Percentiles rank a stretch among this genome's conserved stretches.
phyloP scores from a whole-genome alignment of 495 filamentous ascomycete genomes.

The Recurvomyces mirabilis region DNA sequence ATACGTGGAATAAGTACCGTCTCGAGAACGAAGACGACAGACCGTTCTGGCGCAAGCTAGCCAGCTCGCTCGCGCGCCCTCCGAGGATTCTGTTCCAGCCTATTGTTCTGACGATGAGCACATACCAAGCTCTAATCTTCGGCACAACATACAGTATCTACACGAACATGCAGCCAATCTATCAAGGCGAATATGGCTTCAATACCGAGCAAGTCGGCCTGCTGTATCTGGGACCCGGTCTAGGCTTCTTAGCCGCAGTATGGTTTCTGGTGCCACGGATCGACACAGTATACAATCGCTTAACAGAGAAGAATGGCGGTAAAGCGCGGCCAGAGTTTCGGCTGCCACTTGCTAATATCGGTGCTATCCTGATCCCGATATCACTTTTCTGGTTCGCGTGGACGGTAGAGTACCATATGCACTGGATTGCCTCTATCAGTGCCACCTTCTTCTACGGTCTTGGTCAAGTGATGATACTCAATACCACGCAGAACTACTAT shows the following conservation, averaged over 20 bases:
- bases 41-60: slow-evolving; percentile 13
- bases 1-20: slow-evolving; percentile 5
- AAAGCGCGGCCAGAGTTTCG: slow-evolving; percentile 31
- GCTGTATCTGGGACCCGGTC: slow-evolving; percentile 23
- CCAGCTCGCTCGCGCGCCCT: slow-evolving; percentile 13
- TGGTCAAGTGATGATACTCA: slow-evolving; percentile 47
- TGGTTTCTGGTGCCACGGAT: slow-evolving; percentile 35
- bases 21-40: slow-evolving; percentile 21
- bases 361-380: slow-evolving; percentile 19
- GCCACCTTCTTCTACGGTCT: slow-evolving; percentile 36
- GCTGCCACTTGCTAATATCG: slow-evolving; percentile 22
- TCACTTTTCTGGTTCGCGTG: slow-evolving; percentile 25
- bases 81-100: slow-evolving; percentile 23
- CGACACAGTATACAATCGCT: slow-evolving; percentile 31
- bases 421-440: slow-evolving; percentile 23
- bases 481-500: slow-evolving; percentile 32
- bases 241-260: slow-evolving; percentile 29
- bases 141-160: slow-evolving; percentile 24
- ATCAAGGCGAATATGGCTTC: slow-evolving; percentile 20
- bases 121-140: slow-evolving; percentile 25
- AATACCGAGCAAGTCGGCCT: slow-evolving; percentile 24
- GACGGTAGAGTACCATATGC: slow-evolving; percentile 20
- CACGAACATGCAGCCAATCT: slow-evolving; percentile 26
- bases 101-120: slow-evolving; percentile 23
- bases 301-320: slow-evolving; percentile 24